Evolutionary conservation across 192 early-diverging fungal species (phyloP).

Genomic region (Entomortierella parvispora): DNA sequence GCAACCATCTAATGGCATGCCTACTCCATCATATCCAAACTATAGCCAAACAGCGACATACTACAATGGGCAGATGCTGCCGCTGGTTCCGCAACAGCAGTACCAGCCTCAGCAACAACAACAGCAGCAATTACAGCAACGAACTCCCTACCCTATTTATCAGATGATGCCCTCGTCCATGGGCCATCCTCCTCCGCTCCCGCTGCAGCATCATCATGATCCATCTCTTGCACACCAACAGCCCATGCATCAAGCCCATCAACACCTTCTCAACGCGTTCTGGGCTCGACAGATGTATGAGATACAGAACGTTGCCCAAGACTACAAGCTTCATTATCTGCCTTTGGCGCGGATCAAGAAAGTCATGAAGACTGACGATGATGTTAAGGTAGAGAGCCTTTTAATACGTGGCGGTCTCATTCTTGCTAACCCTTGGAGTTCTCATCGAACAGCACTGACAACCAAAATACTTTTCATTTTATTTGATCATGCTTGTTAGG

Average conservation of each 20-base stretch:
- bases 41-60: too few species aligned
- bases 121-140: conserved; percentile 4
- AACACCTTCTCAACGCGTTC: conserved; percentile 62
- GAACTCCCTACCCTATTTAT: conserved; percentile 25
- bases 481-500: not conserved
- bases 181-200: conserved; percentile 36
- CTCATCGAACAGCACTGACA: too few species aligned
- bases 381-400: conserved; percentile 79
- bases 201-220: conserved; percentile 43
- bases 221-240: conserved; percentile 42
- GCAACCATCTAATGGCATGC: too few species aligned
- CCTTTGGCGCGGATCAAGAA: conserved; percentile 97
- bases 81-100: conserved; percentile 16
- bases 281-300: conserved; percentile 76
- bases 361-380: conserved; percentile 98
- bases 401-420: too few species aligned
- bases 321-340: conserved; percentile 91
- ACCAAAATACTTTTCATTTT: not conserved
- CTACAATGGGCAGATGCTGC: too few species aligned
- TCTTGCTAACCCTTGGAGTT: too few species aligned
- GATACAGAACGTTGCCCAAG: conserved; percentile 74
- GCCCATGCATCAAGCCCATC: conserved; percentile 49
- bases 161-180: conserved; percentile 38
- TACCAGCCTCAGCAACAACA: conserved; percentile 3
- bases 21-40: too few species aligned